Evolutionary conservation across 2,329 filamentous ascomycete genomes (phyloP).

Genomic region (Chaetomiaceae sp.): DNA sequence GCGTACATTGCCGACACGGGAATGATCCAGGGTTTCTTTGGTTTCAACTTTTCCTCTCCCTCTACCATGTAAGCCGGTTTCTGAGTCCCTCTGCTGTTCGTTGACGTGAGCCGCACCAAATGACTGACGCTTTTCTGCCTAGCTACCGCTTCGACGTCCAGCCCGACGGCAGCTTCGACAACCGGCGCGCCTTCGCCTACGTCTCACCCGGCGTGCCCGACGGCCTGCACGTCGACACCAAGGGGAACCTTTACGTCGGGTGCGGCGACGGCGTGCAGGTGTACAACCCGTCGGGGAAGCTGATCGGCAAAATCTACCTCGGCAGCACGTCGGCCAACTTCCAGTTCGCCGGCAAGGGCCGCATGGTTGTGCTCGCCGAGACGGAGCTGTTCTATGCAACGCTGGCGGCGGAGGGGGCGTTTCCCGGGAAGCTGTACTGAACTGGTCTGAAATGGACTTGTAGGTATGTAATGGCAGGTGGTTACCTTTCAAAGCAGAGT

Average conservation of each 20-base stretch:
- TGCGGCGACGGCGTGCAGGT: slow-evolving; percentile 47
- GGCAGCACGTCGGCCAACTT: slow-evolving; percentile 43
- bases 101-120: no score
- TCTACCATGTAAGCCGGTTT: slow-evolving; percentile 40
- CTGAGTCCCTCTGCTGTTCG: not conserved
- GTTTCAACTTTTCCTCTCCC: slow-evolving; percentile 35
- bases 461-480: no score
- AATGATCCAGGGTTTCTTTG: slow-evolving; percentile 37
- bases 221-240: slow-evolving; percentile 47
- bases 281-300: slow-evolving; percentile 41
- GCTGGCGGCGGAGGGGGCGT: slow-evolving; percentile 24
- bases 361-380: slow-evolving; percentile 38
- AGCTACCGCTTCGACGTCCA: slow-evolving; percentile 43
- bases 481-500: no score
- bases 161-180: slow-evolving; percentile 40
- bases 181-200: slow-evolving; percentile 52
- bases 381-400: slow-evolving; percentile 36
- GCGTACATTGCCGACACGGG: slow-evolving; percentile 55
- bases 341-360: slow-evolving; percentile 39
- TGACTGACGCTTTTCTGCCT: no score
- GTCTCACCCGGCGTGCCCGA: slow-evolving; percentile 50
- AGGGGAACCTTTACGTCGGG: slow-evolving; percentile 50
- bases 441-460: no score
- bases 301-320: slow-evolving; percentile 52
- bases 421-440: slow-evolving; percentile 17